Evolutionary conservation across 2,329 filamentous ascomycete species (phyloP).

Genomic region (Huntiella abstrusa): DNA sequence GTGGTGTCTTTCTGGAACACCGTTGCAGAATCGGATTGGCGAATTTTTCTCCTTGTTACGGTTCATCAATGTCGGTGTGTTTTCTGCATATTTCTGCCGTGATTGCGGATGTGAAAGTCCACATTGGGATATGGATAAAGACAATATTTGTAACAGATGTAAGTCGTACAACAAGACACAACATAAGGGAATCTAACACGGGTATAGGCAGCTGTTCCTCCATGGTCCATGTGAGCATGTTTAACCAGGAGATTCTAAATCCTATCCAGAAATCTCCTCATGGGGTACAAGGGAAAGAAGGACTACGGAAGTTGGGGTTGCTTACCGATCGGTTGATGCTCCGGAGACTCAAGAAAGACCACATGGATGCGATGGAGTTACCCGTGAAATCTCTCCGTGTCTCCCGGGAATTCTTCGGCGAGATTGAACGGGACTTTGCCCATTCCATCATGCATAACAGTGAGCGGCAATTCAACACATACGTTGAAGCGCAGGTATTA

Average conservation of each 20-base stretch:
- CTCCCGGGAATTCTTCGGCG: conserved; percentile 89
- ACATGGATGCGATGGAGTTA: conserved; percentile 88
- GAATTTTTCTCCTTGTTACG: conserved; percentile 91
- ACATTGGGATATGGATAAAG: conserved; percentile 63
- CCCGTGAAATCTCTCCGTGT: conserved; percentile 87
- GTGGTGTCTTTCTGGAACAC: conserved; percentile 90
- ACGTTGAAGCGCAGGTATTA: conserved; percentile 82
- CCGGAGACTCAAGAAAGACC: conserved; percentile 79
- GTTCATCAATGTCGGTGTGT: conserved; percentile 75
- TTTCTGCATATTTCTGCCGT: conserved; percentile 89
- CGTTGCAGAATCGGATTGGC: conserved; percentile 89
- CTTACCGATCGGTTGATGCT: conserved; percentile 92
- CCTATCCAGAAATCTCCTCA: conserved; percentile 52
- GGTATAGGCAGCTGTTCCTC: conserved; percentile 17
- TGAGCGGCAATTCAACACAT: conserved; percentile 80
- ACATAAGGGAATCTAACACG: too few relatives aligned
- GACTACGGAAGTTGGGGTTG: conserved; percentile 65
- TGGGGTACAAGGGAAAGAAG: conserved; percentile 41
- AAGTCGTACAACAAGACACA: neutral
- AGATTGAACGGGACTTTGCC: conserved; percentile 90
- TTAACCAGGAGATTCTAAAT: conserved; percentile 88
- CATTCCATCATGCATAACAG: conserved; percentile 88
- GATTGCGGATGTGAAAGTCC: conserved; percentile 61
- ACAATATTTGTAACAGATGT: conserved; percentile 53
- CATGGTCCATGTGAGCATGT: conserved; percentile 38